Conservation (phyloP, 352 stramenopile species). For the Albugo candida region DNA sequence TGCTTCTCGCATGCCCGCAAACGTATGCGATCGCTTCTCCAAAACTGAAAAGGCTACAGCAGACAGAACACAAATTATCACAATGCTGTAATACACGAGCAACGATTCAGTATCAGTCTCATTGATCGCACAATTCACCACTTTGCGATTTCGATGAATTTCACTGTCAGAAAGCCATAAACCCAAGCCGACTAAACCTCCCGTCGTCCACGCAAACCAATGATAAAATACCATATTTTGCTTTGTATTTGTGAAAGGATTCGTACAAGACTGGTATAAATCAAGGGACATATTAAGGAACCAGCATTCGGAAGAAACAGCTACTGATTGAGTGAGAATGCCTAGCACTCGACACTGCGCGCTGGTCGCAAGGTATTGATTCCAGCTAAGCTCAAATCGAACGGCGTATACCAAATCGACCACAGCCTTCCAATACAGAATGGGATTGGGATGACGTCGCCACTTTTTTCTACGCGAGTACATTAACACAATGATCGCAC, state of each 20-base stretch:
- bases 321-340: conserved; percentile 51
- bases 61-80: conserved; percentile 45
- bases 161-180: conserved; percentile 43
- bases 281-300: conserved; percentile 77
- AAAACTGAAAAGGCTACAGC: conserved; percentile 40
- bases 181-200: conserved; percentile 22
- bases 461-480: conserved; percentile 46
- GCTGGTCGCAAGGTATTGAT: conserved; percentile 15
- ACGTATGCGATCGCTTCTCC: conserved; percentile 50
- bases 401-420: conserved; percentile 56
- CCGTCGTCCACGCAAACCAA: conserved; percentile 47
- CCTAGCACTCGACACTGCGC: conserved; percentile 32
- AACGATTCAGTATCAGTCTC: conserved; percentile 42
- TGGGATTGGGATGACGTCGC: conserved; percentile 56
- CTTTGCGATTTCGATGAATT: conserved; percentile 11
- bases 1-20: conserved; percentile 55
- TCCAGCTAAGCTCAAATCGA: conserved; percentile 54
- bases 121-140: conserved; percentile 40
- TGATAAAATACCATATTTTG: conserved; percentile 55
- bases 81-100: conserved; percentile 53
- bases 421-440: conserved; percentile 67
- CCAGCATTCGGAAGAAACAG: conserved; percentile 70
- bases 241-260: conserved; percentile 73
- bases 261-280: conserved; percentile 67
- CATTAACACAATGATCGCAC: conserved; percentile 44